A percentile compares a stretch with the other conserved stretches of the same genome.
Evolutionary conservation across 2,329 filamentous ascomycete genomes (phyloP).

Genomic region (Rhexocercosporidium sp.): DNA sequence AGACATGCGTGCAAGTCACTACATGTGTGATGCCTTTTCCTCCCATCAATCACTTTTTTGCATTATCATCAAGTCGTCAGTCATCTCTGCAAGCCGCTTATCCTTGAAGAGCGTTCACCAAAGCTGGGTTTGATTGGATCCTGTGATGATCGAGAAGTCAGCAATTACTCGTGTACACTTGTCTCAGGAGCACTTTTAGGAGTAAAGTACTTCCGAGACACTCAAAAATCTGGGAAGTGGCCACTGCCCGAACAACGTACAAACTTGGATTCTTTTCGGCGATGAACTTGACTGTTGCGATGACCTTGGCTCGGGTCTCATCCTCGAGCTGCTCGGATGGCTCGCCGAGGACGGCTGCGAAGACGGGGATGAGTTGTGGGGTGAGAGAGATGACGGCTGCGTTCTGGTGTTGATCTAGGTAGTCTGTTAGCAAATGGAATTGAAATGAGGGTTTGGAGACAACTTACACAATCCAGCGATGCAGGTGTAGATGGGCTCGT

Average conservation of each 20-base stretch:
- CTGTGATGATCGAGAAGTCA: too few relatives aligned
- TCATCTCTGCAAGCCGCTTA: slow-evolving; percentile 19
- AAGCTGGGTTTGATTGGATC: slow-evolving; percentile 35
- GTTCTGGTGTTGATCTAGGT: slow-evolving; percentile 68
- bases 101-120: slow-evolving; percentile 28
- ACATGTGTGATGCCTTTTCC: background rate
- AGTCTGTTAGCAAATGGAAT: background rate
- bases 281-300: slow-evolving; percentile 60
- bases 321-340: slow-evolving; percentile 78
- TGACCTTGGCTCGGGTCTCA: slow-evolving; percentile 70
- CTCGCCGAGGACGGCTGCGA: slow-evolving; percentile 73
- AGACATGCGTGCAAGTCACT: background rate
- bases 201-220: too few relatives aligned
- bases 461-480: slow-evolving; percentile 82
- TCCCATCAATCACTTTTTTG: slow-evolving; percentile 9
- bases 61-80: slow-evolving; percentile 30
- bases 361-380: slow-evolving; percentile 69
- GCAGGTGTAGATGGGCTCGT: slow-evolving; percentile 90
- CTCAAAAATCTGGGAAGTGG: too few relatives aligned
- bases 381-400: slow-evolving; percentile 73
- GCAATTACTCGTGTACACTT: too few relatives aligned
- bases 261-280: slow-evolving; percentile 37
- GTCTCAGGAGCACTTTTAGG: too few relatives aligned
- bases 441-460: background rate
- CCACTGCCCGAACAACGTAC: too few relatives aligned